These are phyloP conservation scores for Phytophthora pinifolia DNA, from an alignment of 352 stramenopile species.

Conservation along the genomic window DNA sequence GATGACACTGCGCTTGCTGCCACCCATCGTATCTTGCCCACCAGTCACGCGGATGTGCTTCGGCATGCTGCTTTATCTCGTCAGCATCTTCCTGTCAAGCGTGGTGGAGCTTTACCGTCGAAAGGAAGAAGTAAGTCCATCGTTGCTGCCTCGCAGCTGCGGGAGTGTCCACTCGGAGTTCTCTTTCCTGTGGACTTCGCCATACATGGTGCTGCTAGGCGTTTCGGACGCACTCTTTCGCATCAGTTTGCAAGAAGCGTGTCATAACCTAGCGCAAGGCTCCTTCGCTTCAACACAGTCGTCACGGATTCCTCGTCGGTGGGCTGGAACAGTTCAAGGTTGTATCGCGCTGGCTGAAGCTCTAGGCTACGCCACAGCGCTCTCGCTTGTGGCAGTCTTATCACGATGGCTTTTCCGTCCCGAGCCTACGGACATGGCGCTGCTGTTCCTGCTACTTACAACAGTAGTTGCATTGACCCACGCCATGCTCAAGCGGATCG, in stretches of 20 bases:
- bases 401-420: constrained; percentile 63
- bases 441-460: constrained; percentile 66
- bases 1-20: constrained; percentile 5
- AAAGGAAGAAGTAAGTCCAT: constrained; percentile 24
- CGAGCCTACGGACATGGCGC: constrained; percentile 54
- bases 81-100: constrained; percentile 69
- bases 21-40: constrained; percentile 17
- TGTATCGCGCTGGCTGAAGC: constrained; percentile 53
- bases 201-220: constrained; percentile 56
- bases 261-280: constrained; percentile 36
- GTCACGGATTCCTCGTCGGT: constrained; percentile 24
- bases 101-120: constrained; percentile 80
- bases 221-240: constrained; percentile 64
- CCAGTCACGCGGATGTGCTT: constrained; percentile 46
- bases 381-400: constrained; percentile 51
- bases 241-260: constrained; percentile 57
- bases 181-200: constrained; percentile 51
- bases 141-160: constrained; percentile 21
- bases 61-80: constrained; percentile 55
- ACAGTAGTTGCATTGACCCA: constrained; percentile 57
- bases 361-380: constrained; percentile 51
- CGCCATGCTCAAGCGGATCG: constrained; percentile 42
- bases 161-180: constrained; percentile 44
- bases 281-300: constrained; percentile 9
- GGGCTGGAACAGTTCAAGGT: constrained; percentile 48